Evolutionary conservation across 805 yeast species (phyloP), one percentile per base, ranked within the genome.

Genomic region (Cyberlindnera nakhonratchasimensis): DNA sequence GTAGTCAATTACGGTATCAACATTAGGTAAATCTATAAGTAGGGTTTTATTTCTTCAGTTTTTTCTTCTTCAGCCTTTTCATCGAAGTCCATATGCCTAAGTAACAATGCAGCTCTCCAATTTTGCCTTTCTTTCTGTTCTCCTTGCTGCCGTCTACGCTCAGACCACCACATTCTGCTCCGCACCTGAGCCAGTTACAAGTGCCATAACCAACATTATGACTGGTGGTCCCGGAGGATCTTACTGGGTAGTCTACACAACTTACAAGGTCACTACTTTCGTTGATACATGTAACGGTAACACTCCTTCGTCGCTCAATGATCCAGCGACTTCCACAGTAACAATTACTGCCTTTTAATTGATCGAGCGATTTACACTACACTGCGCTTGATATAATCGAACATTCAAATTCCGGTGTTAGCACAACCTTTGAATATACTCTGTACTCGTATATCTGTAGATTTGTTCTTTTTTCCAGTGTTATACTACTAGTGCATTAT

Each of bases 211-310:
- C 19, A 23, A 26, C 10, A 36, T 40, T 5, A 10, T 29, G 14
- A 37, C 45, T 2, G 17, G 23, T 18, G 21, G 28, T 34, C 28
- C 16, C 22, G 37, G 29, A 10, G 36, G 28, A 12, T 23, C 23
- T 10, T 34, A 42, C 11, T 19, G 36, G 25, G 13, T 39, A n/a
- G 14, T 42, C 18, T 29, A 25, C 37, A 41, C 53, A 13, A 28
- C 42, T 6, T 29, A 24, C 28, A 11, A 9, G 5, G 44, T 46
- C 19, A 46, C 47, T 17, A 12, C 21, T 3, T 49, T 6, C 17
- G 29, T 17, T n/a, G 51, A 49, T 32, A 46, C 53, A 14, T 46
- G 51, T 23, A 30, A 43, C 28, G 50, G 50, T 23, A 20, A 35
- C 30, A 34, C 37, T 11, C 13, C 19, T 14, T 24, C 23, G 7